These are phyloP conservation scores for Fusarium longipes DNA, from an alignment of 2,329 filamentous ascomycete species.

Conservation along the genomic window DNA sequence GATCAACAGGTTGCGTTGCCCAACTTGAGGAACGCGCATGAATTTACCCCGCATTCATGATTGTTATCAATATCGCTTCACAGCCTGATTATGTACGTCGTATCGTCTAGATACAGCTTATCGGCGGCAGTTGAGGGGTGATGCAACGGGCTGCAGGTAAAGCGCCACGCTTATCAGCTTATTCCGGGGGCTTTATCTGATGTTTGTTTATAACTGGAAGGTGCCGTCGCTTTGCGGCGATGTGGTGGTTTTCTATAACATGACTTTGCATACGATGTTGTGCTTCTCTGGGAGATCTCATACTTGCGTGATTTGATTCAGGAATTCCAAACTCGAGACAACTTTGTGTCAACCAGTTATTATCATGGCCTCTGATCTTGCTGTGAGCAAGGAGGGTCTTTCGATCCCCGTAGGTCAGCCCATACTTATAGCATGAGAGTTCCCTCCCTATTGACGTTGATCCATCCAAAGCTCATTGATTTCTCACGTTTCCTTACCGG, in stretches of 20 bases:
- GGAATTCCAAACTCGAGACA: neutral
- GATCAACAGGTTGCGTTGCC: slow-evolving; percentile 21
- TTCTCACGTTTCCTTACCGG: slow-evolving; percentile 79
- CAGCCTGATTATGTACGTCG: neutral
- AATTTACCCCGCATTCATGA: slow-evolving; percentile 29
- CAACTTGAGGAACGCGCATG: slow-evolving; percentile 20
- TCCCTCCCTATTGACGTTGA: neutral
- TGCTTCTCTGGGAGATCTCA: neutral
- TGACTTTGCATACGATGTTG: neutral
- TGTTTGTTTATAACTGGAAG: slow-evolving; percentile 2
- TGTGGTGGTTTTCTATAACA: neutral
- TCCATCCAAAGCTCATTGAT: slow-evolving; percentile 55
- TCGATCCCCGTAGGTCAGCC: slow-evolving; percentile 62
- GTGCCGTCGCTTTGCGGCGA: neutral
- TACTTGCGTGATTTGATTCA: neutral
- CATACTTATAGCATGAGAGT: neutral
- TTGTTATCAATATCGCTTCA: slow-evolving; percentile 12
- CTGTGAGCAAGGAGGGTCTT: slow-evolving; percentile 64
- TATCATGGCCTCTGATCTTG: slow-evolving; percentile 52
- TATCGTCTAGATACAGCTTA: slow-evolving; percentile 24
- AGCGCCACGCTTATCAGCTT: slow-evolving; percentile 18
- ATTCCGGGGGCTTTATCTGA: neutral
- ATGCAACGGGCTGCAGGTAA: neutral
- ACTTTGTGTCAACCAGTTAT: too few relatives aligned
- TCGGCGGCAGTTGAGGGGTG: slow-evolving; percentile 27